Evolutionary conservation across 2,329 filamentous ascomycete species (phyloP), one percentile per base, ranked within the genome.

Genomic region (Cadophora sp.): DNA sequence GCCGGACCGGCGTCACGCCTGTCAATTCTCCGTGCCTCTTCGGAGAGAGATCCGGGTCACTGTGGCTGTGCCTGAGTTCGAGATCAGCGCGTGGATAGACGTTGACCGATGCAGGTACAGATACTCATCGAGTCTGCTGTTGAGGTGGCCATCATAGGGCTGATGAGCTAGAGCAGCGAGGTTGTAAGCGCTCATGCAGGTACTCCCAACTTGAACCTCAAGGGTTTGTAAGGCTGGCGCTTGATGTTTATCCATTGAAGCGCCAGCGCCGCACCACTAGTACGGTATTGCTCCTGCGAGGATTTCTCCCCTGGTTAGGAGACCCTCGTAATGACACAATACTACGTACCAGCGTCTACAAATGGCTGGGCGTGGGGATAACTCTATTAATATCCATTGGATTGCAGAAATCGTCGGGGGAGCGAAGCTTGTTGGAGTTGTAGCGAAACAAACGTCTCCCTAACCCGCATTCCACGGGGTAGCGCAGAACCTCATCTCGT

Each of bases 1-100:
- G 45, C 65, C 53, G 13, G 60, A 62, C 66, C 66, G 66, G 73
- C 73, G 73, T 74, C 71, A 72, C 73, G 73, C 73, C 68, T 47
- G 59, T 59, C 53, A 63, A 51, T 13, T 20, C 48, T 30, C 36
- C 67, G 62, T 68, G 64, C 67, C 61, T 68, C 51, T 59, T 68
- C 66, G 67, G 63, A 61, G 53, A 69, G 58, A 45, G 22, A 62
- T 67, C 63, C 55, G 53, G 50, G 30, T 45, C 41, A 55, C 48
- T 62, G 51, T 67, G 53, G 59, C 45, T 63, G 41, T 43, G 51
- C 43, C 55, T 16, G 22, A 43, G 56, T 55, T 65, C 51, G 16
- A 30, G 48, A 66, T 67, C 64, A 62, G 62, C 67, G 64, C 62
- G 45, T 68, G 59, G 66, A 22, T 64, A 68, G 47, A 62, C 33